Evolutionary conservation across 352 stramenopile species (phyloP).

Genomic region (Globisporangium abappressorium): DNA sequence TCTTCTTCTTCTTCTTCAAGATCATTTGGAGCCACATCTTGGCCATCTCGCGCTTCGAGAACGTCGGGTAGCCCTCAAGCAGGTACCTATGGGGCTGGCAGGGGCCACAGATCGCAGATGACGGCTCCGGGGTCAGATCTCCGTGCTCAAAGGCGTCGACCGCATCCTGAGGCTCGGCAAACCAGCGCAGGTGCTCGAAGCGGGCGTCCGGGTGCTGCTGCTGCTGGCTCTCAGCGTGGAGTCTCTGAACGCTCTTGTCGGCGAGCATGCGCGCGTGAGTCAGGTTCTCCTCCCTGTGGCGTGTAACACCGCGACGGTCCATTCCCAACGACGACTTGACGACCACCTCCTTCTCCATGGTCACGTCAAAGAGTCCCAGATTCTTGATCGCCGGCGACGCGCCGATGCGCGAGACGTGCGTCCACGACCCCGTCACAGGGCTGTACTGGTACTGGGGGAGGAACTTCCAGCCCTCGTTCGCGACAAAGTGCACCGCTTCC

Average conservation of each 20-base stretch:
- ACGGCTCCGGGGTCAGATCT: conserved; percentile 64
- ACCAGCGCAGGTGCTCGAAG: conserved; percentile 66
- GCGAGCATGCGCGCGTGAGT: conserved; percentile 32
- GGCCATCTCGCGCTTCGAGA: too few species aligned
- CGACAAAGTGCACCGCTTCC: conserved; percentile 91
- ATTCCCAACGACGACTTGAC: too few species aligned
- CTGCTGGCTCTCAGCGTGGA: background rate
- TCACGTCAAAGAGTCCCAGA: background rate
- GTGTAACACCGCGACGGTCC: conserved; percentile 12
- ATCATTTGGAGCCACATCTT: too few species aligned
- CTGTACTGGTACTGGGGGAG: conserved; percentile 92
- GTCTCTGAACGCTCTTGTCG: conserved; percentile 13
- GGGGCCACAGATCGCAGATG: conserved; percentile 34
- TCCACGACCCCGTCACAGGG: conserved; percentile 89
- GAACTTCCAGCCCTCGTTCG: conserved; percentile 90
- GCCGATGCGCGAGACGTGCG: conserved; percentile 63
- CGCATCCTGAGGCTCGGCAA: conserved; percentile 71
- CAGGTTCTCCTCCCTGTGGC: conserved; percentile 45
- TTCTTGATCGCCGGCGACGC: conserved; percentile 16
- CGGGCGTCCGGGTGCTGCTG: conserved; percentile 39
- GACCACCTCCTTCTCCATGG: background rate
- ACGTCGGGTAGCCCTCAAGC: conserved; percentile 22
- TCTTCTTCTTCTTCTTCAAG: too few species aligned
- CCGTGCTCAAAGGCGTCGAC: conserved; percentile 84
- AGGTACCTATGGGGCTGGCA: conserved; percentile 38